Percentiles rank a stretch among this genome's conserved stretches.
Evolutionary conservation across 2,329 filamentous ascomycete genomes (phyloP).

Genomic region (Fusarium sp.): DNA sequence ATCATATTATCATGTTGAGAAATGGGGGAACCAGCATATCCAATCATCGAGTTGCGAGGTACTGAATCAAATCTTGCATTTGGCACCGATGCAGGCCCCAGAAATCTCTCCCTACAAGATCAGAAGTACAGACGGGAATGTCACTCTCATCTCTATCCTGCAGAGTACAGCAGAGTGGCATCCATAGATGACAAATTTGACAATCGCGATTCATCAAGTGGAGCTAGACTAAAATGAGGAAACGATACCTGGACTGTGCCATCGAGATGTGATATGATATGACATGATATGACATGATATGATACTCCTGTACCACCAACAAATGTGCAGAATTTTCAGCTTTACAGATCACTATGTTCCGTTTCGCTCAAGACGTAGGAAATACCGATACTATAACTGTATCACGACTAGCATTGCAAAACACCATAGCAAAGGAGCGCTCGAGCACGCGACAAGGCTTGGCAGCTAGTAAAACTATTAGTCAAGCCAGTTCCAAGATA

Average conservation of each 20-base stretch:
- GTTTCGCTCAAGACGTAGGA: not conserved
- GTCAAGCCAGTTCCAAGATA: not conserved
- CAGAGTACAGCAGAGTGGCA: not conserved
- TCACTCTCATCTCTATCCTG: not conserved
- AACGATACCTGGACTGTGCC: not conserved
- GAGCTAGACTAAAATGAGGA: not conserved
- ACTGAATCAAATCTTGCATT: not conserved
- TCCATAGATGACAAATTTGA: not conserved
- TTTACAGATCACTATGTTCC: not conserved
- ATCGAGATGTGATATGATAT: conserved; percentile 8
- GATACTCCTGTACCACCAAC: not conserved
- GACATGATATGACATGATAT: conserved; percentile 22
- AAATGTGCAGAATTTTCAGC: not conserved
- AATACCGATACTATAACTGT: not conserved
- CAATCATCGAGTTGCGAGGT: not conserved
- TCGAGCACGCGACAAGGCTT: not conserved
- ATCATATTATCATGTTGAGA: not conserved
- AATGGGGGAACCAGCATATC: not conserved
- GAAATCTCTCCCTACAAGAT: not conserved
- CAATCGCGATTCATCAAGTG: conserved; percentile 1
- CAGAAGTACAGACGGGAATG: not conserved
- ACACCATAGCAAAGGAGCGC: not conserved
- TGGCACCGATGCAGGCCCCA: not conserved
- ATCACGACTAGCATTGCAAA: not conserved
- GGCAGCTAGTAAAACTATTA: not conserved